A percentile compares a stretch with the other conserved stretches of the same genome.
Evolutionary conservation across 305 asterid genomes (phyloP).

Genomic region (Caryopteris hybrid): DNA sequence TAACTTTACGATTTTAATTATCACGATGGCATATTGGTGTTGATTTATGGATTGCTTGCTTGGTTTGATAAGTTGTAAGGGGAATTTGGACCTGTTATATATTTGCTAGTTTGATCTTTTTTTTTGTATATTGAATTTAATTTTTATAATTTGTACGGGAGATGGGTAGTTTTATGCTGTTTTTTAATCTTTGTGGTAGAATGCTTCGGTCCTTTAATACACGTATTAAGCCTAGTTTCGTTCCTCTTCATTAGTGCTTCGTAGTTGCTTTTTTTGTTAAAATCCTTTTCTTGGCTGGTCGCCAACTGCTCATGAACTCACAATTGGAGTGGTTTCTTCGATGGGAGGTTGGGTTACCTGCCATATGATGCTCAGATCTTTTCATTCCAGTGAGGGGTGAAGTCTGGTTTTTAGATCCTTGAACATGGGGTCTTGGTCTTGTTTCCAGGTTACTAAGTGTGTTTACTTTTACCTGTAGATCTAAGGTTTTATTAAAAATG

Average conservation of each 20-base stretch:
- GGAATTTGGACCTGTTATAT: background rate
- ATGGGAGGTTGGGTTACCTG: background rate
- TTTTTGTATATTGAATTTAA: background rate
- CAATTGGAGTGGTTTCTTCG: background rate
- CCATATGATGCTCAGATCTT: too few species aligned
- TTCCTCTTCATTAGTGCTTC: background rate
- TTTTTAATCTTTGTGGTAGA: background rate
- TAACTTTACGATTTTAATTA: background rate
- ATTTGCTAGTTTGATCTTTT: background rate
- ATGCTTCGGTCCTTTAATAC: background rate
- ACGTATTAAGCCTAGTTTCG: background rate
- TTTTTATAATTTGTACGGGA: background rate
- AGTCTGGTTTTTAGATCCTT: background rate
- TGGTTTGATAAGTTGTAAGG: background rate
- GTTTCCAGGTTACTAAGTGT: background rate
- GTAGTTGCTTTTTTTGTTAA: too few species aligned
- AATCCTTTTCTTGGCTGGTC: background rate
- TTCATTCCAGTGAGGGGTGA: background rate
- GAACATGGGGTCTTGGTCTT: background rate
- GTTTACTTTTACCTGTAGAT: too few species aligned
- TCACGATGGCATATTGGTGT: background rate
- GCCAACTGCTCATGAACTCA: background rate
- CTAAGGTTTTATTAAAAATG: too few species aligned
- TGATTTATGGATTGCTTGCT: background rate
- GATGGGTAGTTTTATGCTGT: background rate